Conservation (phyloP, 352 stramenopile genomes). For the Stramenopiles sp. region DNA sequence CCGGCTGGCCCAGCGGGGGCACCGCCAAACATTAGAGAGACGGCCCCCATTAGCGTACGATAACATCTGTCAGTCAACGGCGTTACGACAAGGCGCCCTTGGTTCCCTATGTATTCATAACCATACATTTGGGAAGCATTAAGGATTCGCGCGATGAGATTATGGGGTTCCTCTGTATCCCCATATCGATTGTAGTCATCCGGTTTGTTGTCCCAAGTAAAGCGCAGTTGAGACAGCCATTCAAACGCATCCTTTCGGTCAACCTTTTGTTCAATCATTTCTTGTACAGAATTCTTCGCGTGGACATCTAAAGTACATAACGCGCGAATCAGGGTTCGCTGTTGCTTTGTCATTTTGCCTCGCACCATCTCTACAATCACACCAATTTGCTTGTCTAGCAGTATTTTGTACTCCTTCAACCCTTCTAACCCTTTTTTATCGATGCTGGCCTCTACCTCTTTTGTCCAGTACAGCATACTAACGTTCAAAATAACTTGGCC, state of each 20-base stretch:
- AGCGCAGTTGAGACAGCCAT: conserved; percentile 62
- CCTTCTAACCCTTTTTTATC: conserved; percentile 38
- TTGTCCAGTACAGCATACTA: conserved; percentile 78
- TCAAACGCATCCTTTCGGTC: conserved; percentile 66
- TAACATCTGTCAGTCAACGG: conserved; percentile 74
- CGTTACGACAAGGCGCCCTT: conserved; percentile 70
- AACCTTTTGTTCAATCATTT: conserved; percentile 62
- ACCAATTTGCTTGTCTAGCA: conserved; percentile 59
- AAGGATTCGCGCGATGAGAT: conserved; percentile 72
- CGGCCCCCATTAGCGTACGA: conserved; percentile 70
- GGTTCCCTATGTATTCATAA: conserved; percentile 80
- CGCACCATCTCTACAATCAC: conserved; percentile 71
- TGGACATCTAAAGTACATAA: conserved; percentile 68
- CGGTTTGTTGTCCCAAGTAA: conserved; percentile 66
- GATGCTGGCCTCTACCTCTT: conserved; percentile 64
- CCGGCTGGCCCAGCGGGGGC: conserved; percentile 61
- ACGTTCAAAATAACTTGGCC: conserved; percentile 74
- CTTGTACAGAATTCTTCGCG: conserved; percentile 59
- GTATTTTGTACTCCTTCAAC: conserved; percentile 46
- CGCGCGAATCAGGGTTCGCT: conserved; percentile 74
- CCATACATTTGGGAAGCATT: conserved; percentile 70
- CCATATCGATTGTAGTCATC: conserved; percentile 66
- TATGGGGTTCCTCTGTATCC: conserved; percentile 59
- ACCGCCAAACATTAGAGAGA: conserved; percentile 71
- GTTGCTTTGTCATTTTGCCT: conserved; percentile 50